Evolutionary conservation across 306 rosid species (phyloP).

Genomic region (Casuarina equisetifolia): DNA sequence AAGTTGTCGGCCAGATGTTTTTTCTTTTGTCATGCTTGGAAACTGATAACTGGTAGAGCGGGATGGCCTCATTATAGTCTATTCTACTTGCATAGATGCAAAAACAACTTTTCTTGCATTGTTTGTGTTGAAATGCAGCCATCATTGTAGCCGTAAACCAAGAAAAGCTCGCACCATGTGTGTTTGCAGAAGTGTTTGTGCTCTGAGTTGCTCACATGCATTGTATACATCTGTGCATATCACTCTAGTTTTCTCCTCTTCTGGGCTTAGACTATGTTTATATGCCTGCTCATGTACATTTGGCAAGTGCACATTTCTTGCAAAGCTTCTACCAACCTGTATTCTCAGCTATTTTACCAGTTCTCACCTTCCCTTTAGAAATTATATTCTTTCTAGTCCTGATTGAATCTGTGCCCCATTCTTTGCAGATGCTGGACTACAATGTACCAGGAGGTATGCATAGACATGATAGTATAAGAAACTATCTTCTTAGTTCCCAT

Average conservation of each 20-base stretch:
- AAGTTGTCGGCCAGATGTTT: not conserved
- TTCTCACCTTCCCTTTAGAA: not conserved
- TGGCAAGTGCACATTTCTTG: not conserved
- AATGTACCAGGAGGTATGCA: conserved; percentile 83
- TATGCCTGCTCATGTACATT: not conserved
- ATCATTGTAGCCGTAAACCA: not conserved
- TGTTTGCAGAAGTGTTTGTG: not conserved
- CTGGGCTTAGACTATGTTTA: not conserved
- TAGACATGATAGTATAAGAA: conserved; percentile 9
- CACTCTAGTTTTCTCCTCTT: not conserved
- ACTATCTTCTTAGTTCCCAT: not conserved
- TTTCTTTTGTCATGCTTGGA: not conserved
- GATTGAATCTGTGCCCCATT: conserved; percentile 1
- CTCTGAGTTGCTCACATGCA: not conserved
- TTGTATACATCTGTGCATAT: not conserved
- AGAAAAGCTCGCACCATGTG: not conserved
- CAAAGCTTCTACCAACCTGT: not conserved
- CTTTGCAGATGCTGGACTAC: conserved; percentile 77
- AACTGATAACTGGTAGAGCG: not conserved
- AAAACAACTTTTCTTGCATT: not conserved
- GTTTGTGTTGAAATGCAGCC: not conserved
- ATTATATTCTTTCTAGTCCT: not conserved
- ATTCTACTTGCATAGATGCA: not conserved
- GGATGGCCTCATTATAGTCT: not conserved
- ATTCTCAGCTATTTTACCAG: not conserved